Evolutionary conservation across 352 stramenopile genomes (phyloP).

Genomic region (Phytophthora parvispora): DNA sequence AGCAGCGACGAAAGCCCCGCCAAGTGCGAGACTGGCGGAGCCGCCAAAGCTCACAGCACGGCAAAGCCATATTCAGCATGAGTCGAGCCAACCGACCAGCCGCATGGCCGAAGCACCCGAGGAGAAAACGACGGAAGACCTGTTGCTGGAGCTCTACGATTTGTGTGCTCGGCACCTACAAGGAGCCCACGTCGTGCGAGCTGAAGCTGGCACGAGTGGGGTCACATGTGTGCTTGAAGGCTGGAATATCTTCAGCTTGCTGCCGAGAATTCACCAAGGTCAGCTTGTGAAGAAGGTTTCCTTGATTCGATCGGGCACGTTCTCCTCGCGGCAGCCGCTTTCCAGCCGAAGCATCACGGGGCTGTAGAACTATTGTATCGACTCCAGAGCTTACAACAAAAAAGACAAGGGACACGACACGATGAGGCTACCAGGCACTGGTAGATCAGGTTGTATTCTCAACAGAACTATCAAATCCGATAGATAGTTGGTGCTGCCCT

Average conservation of each 20-base stretch:
- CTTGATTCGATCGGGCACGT: conserved; percentile 47
- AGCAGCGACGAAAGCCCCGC: conserved; percentile 9
- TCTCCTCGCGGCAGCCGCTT: conserved; percentile 31
- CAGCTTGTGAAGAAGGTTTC: conserved; percentile 31
- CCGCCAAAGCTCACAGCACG: conserved; percentile 8
- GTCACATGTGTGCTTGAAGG: conserved; percentile 67
- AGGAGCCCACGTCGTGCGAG: conserved; percentile 59
- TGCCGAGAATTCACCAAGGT: conserved; percentile 53
- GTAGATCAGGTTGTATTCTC: conserved; percentile 25
- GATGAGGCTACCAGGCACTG: too few relatives aligned
- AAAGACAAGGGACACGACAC: too few relatives aligned
- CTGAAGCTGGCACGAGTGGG: conserved; percentile 74
- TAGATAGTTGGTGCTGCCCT: conserved; percentile 36
- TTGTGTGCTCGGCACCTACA: conserved; percentile 57
- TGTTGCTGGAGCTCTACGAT: conserved; percentile 72
- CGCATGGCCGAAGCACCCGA: conserved; percentile 11
- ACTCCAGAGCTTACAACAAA: too few relatives aligned
- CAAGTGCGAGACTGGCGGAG: conserved; percentile 7
- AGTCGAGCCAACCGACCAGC: conserved; percentile 7
- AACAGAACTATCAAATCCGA: conserved; percentile 39
- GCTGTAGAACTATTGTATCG: not conserved
- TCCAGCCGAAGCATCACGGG: conserved; percentile 20
- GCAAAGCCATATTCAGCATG: conserved; percentile 9
- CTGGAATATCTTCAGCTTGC: conserved; percentile 71
- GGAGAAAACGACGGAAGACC: conserved; percentile 55